These are phyloP conservation scores for Colletotrichum cereale DNA, from an alignment of 2,329 filamentous ascomycete species.

Conservation along the genomic window DNA sequence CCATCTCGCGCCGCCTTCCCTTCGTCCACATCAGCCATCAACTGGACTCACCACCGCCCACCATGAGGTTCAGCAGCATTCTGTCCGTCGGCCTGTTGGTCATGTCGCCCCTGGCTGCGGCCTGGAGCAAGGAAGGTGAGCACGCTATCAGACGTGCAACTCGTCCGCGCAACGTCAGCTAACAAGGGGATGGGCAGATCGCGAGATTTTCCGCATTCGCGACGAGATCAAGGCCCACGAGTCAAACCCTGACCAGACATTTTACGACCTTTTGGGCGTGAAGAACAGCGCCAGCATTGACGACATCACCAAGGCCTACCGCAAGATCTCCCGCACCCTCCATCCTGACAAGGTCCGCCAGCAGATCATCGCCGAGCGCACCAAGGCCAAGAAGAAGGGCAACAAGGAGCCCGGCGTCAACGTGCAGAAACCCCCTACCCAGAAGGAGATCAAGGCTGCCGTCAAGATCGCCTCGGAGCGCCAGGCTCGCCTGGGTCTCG, in stretches of 20 bases:
- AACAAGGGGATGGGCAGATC: slow-evolving; percentile 69
- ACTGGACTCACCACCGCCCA: slow-evolving; percentile 54
- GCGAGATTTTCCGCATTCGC: slow-evolving; percentile 95
- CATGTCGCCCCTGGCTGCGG: slow-evolving; percentile 74
- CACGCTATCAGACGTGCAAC: not conserved
- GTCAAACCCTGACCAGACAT: slow-evolving; percentile 79
- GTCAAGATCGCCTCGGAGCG: slow-evolving; percentile 85
- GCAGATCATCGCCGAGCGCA: slow-evolving; percentile 79
- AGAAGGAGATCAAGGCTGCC: slow-evolving; percentile 81
- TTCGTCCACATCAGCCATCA: not conserved
- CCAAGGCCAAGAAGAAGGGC: slow-evolving; percentile 65
- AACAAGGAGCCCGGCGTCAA: slow-evolving; percentile 69
- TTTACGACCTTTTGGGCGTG: slow-evolving; percentile 94
- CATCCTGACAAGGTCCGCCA: slow-evolving; percentile 98
- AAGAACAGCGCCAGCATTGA: slow-evolving; percentile 80
- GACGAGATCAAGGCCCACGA: slow-evolving; percentile 86
- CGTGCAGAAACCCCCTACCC: slow-evolving; percentile 77
- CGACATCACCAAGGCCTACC: slow-evolving; percentile 94
- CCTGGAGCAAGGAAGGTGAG: slow-evolving; percentile 89
- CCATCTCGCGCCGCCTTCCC: slow-evolving; percentile 21
- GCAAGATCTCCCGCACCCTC: slow-evolving; percentile 83
- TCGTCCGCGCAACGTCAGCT: slow-evolving; percentile 15
- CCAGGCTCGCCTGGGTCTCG: slow-evolving; percentile 86
- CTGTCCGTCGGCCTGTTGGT: slow-evolving; percentile 77
- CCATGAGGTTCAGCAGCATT: slow-evolving; percentile 78